A percentile compares a stretch with the other conserved stretches of the same genome.
Evolutionary conservation across 2,329 filamentous ascomycete species (phyloP).

Genomic region (Didymella exigua): DNA sequence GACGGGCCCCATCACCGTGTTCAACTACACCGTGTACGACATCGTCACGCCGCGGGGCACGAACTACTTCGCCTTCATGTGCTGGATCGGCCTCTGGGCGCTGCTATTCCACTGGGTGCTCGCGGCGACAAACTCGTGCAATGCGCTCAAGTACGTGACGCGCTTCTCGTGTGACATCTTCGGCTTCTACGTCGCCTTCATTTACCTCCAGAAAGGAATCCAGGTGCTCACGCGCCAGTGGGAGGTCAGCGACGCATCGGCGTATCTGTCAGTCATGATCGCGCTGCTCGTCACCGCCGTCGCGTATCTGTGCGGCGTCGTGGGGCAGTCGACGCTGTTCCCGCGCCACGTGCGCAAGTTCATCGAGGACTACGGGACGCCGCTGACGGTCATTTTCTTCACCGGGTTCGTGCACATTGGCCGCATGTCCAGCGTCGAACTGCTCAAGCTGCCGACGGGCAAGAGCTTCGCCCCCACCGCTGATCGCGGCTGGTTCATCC

Average conservation of each 20-base stretch:
- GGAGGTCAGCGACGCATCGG: slow-evolving; percentile 63
- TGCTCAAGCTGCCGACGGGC: slow-evolving; percentile 76
- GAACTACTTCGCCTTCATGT: slow-evolving; percentile 89
- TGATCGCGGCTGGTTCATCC: slow-evolving; percentile 75
- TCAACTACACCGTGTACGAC: slow-evolving; percentile 92
- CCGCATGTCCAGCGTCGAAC: slow-evolving; percentile 72
- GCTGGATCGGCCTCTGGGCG: slow-evolving; percentile 89
- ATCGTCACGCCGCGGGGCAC: slow-evolving; percentile 79
- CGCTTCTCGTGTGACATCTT: slow-evolving; percentile 93
- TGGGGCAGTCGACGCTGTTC: slow-evolving; percentile 75
- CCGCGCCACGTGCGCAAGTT: slow-evolving; percentile 78
- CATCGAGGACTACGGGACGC: slow-evolving; percentile 87
- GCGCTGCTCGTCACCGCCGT: slow-evolving; percentile 78
- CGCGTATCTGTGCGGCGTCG: slow-evolving; percentile 73
- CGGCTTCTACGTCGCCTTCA: slow-evolving; percentile 90
- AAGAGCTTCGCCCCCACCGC: slow-evolving; percentile 79
- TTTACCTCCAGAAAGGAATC: slow-evolving; percentile 89
- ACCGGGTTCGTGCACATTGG: slow-evolving; percentile 88
- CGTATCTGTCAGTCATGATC: slow-evolving; percentile 78
- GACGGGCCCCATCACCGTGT: slow-evolving; percentile 88
- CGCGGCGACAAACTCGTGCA: slow-evolving; percentile 84
- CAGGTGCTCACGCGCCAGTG: slow-evolving; percentile 82
- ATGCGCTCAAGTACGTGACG: slow-evolving; percentile 86
- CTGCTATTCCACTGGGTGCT: slow-evolving; percentile 83
- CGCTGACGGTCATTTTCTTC: slow-evolving; percentile 72